Conservation (phyloP, 139 green algal species). For the Trebouxia sp. region DNA sequence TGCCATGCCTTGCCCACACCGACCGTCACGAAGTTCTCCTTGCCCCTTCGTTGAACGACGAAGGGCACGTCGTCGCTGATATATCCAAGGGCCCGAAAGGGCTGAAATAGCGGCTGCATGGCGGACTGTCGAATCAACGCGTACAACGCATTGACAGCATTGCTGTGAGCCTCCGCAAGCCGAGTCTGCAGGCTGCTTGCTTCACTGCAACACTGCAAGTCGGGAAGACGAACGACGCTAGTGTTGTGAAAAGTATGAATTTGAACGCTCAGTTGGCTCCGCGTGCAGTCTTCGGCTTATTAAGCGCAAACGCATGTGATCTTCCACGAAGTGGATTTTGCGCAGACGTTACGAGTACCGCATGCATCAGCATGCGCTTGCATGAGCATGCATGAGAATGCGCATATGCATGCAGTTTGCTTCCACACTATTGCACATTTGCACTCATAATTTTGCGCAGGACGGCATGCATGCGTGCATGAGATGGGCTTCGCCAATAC, state of each 20-base stretch:
- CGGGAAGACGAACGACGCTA: neutral
- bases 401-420: neutral
- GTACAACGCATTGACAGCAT: neutral
- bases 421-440: neutral
- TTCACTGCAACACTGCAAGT: neutral
- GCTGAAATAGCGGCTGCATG: constrained; percentile 53
- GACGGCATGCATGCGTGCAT: too few relatives aligned
- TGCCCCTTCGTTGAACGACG: constrained; percentile 73
- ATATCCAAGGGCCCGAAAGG: constrained; percentile 90
- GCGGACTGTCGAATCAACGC: neutral
- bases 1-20: constrained; percentile 94
- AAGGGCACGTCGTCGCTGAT: constrained; percentile 89
- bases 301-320: too few relatives aligned
- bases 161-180: neutral
- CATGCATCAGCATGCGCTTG: too few relatives aligned
- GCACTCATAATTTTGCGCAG: too few relatives aligned
- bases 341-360: too few relatives aligned
- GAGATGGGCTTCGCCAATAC: too few relatives aligned
- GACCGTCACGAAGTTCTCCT: constrained; percentile 83
- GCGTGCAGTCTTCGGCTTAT: too few relatives aligned
- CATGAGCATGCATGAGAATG: neutral
- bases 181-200: neutral
- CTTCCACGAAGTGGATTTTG: neutral
- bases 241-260: neutral
- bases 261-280: too few relatives aligned